Conservation (phyloP, 2,329 filamentous ascomycete genomes). For the Alternaria gaisen region DNA sequence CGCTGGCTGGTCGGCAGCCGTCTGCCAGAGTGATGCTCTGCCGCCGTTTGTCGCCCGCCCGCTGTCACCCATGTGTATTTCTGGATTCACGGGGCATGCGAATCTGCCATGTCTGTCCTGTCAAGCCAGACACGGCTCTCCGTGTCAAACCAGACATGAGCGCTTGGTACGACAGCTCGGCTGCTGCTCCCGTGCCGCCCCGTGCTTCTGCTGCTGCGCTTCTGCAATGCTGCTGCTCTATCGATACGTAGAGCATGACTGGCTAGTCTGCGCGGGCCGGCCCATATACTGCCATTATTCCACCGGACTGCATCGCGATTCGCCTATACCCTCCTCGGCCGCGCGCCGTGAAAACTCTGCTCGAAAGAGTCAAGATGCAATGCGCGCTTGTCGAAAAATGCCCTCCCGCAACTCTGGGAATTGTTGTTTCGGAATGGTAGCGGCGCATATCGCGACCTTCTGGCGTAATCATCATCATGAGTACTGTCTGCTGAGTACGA, state of each 20-base stretch:
- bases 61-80: constrained; percentile 16
- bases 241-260: constrained; percentile 31
- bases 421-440: constrained; percentile 13
- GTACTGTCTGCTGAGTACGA: constrained; percentile 26
- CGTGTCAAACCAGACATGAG: constrained; percentile 3
- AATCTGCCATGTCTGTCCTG: background rate
- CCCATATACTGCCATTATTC: constrained; percentile 37
- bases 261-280: constrained; percentile 45
- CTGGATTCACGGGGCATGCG: constrained; percentile 11
- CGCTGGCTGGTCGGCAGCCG: constrained; percentile 16
- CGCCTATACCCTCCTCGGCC: constrained; percentile 26
- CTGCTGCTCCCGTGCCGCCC: constrained; percentile 34
- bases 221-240: constrained; percentile 15
- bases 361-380: constrained; percentile 29
- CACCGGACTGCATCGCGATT: constrained; percentile 30
- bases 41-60: constrained; percentile 30
- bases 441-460: constrained; percentile 18
- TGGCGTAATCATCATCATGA: constrained; percentile 27
- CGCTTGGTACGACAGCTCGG: constrained; percentile 36
- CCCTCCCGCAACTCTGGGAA: constrained; percentile 9
- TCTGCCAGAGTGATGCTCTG: constrained; percentile 29
- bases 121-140: background rate
- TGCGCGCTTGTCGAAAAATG: constrained; percentile 18
- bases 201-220: constrained; percentile 4
- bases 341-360: constrained; percentile 36